Evolutionary conservation across 768 basidiomycete species (phyloP).

Genomic region (Lyophyllum shimeji): DNA sequence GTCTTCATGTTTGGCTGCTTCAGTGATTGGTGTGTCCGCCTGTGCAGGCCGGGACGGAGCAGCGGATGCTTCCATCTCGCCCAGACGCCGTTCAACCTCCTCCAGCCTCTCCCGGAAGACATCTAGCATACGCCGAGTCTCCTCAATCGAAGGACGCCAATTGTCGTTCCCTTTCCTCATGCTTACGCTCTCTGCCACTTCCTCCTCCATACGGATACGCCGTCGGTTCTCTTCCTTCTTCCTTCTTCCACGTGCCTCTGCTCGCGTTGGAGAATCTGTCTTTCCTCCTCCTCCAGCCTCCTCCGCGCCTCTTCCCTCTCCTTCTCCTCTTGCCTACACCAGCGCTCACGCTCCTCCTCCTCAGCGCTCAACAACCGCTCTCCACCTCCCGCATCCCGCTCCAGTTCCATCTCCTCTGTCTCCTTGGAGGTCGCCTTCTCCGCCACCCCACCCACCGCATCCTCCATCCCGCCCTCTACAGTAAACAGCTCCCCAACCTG

Average conservation of each 20-base stretch:
- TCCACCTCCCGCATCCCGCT: constrained; percentile 20
- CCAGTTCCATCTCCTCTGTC: constrained; percentile 16
- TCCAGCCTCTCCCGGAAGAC: constrained; percentile 7
- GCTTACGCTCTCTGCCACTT: not conserved
- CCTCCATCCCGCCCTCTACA: not conserved
- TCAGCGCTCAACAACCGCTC: constrained; percentile 4
- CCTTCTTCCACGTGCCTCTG: not conserved
- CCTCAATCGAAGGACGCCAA: constrained; percentile 6
- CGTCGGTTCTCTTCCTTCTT: not conserved
- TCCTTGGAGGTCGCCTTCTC: too few relatives aligned
- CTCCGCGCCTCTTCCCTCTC: constrained; percentile 3
- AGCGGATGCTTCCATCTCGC: not conserved
- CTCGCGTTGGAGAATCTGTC: not conserved
- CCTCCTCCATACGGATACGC: not conserved
- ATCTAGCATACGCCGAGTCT: constrained; percentile 7
- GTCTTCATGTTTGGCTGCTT: not conserved
- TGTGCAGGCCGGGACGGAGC: not conserved
- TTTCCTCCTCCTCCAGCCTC: constrained; percentile 12
- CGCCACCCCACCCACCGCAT: constrained; percentile 55
- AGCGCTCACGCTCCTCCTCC: constrained; percentile 9
- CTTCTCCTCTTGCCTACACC: constrained; percentile 3
- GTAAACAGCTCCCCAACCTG: constrained; percentile 11
- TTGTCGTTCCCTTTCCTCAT: constrained; percentile 1
- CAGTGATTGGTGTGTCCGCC: not conserved
- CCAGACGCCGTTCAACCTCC: constrained; percentile 9